Evolutionary conservation across 2,329 filamentous ascomycete species (phyloP).

Genomic region (Magnaporthiopsis rhizophila): DNA sequence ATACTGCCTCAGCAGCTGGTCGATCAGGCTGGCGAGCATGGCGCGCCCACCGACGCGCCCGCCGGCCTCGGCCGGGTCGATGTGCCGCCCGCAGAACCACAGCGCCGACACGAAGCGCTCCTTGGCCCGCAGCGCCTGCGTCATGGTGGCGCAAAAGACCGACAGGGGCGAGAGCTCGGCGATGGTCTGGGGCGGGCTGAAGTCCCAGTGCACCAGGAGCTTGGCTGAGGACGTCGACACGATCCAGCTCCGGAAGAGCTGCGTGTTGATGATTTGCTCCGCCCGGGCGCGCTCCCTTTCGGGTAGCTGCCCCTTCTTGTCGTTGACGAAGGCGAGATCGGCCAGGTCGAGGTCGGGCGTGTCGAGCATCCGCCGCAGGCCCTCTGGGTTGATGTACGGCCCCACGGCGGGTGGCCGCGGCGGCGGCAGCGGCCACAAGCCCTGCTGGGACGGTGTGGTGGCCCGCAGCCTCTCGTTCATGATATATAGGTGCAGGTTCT

Average conservation of each 20-base stretch:
- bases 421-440: not conserved
- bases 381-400: not conserved
- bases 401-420: not conserved
- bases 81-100: conserved; percentile 11
- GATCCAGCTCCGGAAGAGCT: conserved; percentile 9
- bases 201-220: conserved; percentile 9
- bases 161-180: conserved; percentile 9
- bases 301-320: conserved; percentile 7
- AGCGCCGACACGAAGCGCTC: conserved; percentile 7
- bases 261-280: conserved; percentile 9
- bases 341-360: not conserved
- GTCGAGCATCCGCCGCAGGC: conserved; percentile 1
- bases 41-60: conserved; percentile 4
- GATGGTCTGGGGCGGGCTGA: not conserved
- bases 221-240: conserved; percentile 6
- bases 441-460: no score
- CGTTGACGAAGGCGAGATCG: conserved; percentile 5
- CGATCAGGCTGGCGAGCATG: conserved; percentile 11
- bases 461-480: not conserved
- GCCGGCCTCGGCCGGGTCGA: not conserved
- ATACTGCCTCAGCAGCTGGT: conserved; percentile 9
- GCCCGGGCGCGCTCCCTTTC: conserved; percentile 4
- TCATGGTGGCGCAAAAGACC: conserved; percentile 8
- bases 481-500: conserved; percentile 3
- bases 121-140: not conserved